Evolutionary conservation across 1,284 basidiomycete species (phyloP).

Genomic region (Albatrellus sp.): DNA sequence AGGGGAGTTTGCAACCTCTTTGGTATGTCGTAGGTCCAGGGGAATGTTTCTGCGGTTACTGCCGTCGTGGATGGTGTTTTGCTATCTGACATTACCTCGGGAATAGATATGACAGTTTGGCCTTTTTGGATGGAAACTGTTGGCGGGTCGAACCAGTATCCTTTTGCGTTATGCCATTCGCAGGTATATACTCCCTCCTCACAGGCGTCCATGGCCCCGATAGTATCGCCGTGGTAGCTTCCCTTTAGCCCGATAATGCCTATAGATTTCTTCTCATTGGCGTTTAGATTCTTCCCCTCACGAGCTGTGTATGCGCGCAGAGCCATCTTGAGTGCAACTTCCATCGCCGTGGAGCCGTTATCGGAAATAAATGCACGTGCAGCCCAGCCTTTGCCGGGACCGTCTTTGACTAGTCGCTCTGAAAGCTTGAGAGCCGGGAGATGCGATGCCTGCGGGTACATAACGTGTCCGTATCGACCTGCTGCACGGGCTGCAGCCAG

Average conservation of each 20-base stretch:
- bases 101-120: constrained; percentile 45
- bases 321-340: constrained; percentile 96
- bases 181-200: constrained; percentile 89
- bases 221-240: constrained; percentile 97
- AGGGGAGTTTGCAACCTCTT: constrained; percentile 49
- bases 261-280: constrained; percentile 40
- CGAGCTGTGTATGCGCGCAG: constrained; percentile 58
- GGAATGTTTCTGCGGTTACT: constrained; percentile 31
- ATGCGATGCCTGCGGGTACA: constrained; percentile 87
- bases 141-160: constrained; percentile 90
- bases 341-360: constrained; percentile 92
- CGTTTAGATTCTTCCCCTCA: constrained; percentile 4
- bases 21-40: constrained; percentile 65
- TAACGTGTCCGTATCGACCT: constrained; percentile 92
- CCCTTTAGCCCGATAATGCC: constrained; percentile 85
- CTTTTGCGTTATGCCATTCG: constrained; percentile 92
- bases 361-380: constrained; percentile 87
- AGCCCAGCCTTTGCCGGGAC: constrained; percentile 85
- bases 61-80: constrained; percentile 13
- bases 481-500: constrained; percentile 83
- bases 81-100: constrained; percentile 27
- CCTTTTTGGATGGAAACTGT: constrained; percentile 61
- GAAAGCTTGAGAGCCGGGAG: constrained; percentile 74
- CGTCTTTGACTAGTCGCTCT: constrained; percentile 54
- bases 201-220: constrained; percentile 94